Evolutionary conservation across 2,329 filamentous ascomycete species (phyloP), one percentile per base, ranked within the genome.

Genomic region (Diplodia seriata): DNA sequence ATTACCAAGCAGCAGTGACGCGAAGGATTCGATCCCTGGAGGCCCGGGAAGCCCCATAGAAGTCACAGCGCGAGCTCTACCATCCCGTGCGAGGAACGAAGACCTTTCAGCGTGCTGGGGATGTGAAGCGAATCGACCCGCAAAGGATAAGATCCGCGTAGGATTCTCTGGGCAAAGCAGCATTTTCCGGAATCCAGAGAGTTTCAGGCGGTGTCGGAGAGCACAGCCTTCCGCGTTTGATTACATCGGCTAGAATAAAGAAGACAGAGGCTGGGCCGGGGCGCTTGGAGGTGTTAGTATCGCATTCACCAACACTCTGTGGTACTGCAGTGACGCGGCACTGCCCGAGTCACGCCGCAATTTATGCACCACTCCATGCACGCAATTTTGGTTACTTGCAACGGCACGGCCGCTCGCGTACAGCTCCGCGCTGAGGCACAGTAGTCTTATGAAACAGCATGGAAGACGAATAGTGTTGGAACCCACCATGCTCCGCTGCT

Each of bases 1-100:
- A 43, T 57, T 18, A 20, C 23, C 56, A 59, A 40, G 38, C 56
- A 47, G 56, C 23, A 59, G 15, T 43, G 56, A 14, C 56, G 36
- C 56, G 38, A 59, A 59, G 56, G 56, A 59, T 59, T 56, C 31
- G 33, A 40, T 5, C 18, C n/a, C 55, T 5, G 55, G 55, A 23
- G 38, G 38, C 18, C 36, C 53, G 18, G 26, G 36, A 29, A 57
- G 38, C 14, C 12, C 55, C 33, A 18, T 36, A 15, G 26, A 54
- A 54, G 8, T 9, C 29, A 29, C 23, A 31, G 31, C 29, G 18
- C 3, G 18, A 11, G 43, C 43, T 47, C 43, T 20, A 47, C 18
- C 7, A 47, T 47, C 43, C 43, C 43, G 18, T 43, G 18, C 40
- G 11, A 7, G 14, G 50, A 18, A 23, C 15, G 50, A 53, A 20